These are phyloP conservation scores for Penicillium frequentans DNA, from an alignment of 2,329 filamentous ascomycete genomes.

Conservation along the genomic window DNA sequence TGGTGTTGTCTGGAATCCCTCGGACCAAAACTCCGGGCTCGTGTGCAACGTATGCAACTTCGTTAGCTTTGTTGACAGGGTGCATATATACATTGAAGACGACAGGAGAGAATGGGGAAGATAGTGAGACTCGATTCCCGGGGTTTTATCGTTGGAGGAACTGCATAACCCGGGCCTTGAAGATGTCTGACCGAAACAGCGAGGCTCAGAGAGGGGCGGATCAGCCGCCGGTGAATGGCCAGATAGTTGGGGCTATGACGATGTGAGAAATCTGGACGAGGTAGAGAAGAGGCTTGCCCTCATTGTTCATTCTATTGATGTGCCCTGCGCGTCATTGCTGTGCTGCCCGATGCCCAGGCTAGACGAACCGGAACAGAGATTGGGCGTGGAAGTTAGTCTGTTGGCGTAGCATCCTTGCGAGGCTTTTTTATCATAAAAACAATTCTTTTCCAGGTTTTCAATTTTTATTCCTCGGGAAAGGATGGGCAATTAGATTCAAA, in stretches of 20 bases:
- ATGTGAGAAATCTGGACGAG: constrained; percentile 1
- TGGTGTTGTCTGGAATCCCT: constrained; percentile 2
- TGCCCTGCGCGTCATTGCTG: constrained; percentile 19
- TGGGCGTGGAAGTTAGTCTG: background rate
- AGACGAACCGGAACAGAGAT: background rate
- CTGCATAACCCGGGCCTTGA: background rate
- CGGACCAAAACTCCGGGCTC: constrained; percentile 12
- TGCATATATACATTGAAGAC: background rate
- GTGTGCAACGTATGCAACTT: constrained; percentile 19
- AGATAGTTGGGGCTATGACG: constrained; percentile 11
- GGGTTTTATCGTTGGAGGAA: background rate
- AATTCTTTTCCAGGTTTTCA: background rate
- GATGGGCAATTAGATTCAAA: background rate
- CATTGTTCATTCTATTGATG: constrained; percentile 3
- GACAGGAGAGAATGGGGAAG: background rate
- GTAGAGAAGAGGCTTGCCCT: background rate
- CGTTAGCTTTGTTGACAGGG: constrained; percentile 2
- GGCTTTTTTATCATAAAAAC: background rate
- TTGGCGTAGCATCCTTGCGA: constrained; percentile 1
- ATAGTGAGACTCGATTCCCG: background rate
- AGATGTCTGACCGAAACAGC: background rate
- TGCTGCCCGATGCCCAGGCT: constrained; percentile 20
- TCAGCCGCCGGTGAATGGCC: constrained; percentile 10
- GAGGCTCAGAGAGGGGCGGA: constrained; percentile 19
- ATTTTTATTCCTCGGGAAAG: background rate